A percentile compares a stretch with the other conserved stretches of the same genome.
Evolutionary conservation across 768 basidiomycete genomes (phyloP).

Genomic region (Naganishia friedmannii): DNA sequence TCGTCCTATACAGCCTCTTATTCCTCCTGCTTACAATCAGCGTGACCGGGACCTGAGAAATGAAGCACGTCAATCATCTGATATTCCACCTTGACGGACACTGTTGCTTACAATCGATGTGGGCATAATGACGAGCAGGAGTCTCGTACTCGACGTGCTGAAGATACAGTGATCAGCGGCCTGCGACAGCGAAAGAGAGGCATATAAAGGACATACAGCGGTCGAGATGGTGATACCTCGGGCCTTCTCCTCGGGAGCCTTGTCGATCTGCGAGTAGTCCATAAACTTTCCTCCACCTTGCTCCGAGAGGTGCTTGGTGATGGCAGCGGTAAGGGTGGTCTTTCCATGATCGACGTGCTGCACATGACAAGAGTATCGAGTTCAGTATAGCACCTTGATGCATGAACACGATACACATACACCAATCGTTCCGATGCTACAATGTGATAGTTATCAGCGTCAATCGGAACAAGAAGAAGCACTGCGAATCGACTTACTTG

Average conservation of each 20-base stretch:
- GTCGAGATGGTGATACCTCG: constrained; percentile 99
- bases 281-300: constrained; percentile 74
- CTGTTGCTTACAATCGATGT: constrained; percentile 80
- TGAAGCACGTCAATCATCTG: background rate
- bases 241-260: constrained; percentile 98
- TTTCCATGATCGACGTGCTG: constrained; percentile 55
- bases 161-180: background rate
- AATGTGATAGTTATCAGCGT: background rate
- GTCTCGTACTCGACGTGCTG: constrained; percentile 97
- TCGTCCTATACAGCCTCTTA: background rate
- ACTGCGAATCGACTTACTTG: constrained; percentile 46
- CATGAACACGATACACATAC: constrained; percentile 34
- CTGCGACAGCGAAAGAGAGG: background rate
- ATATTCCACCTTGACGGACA: constrained; percentile 48
- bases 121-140: constrained; percentile 81
- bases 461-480: background rate
- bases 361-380: background rate
- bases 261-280: constrained; percentile 97
- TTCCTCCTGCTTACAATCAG: constrained; percentile 67
- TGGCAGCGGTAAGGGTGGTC: constrained; percentile 53
- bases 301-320: constrained; percentile 81
- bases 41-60: constrained; percentile 59
- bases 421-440: constrained; percentile 54
- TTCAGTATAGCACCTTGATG: background rate
- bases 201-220: constrained; percentile 54